These are phyloP conservation scores for Saxophila tyrrhenica DNA, from an alignment of 495 filamentous ascomycete genomes.

Conservation along the genomic window DNA sequence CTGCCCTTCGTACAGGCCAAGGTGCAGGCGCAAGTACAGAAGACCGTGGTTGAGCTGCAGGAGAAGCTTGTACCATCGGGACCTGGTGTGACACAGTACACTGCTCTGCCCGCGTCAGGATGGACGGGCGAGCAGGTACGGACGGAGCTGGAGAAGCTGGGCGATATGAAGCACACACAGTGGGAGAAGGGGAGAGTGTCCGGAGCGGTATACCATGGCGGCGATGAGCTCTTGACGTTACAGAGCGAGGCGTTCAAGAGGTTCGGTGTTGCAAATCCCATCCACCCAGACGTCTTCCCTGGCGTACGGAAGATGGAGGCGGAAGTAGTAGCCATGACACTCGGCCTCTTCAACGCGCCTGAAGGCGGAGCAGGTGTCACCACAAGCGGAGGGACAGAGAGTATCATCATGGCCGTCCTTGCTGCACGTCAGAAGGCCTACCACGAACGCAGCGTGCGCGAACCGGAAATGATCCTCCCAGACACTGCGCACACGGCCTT, in stretches of 20 bases:
- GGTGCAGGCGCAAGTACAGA: conserved; percentile 69
- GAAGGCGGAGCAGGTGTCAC: conserved; percentile 64
- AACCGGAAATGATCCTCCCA: conserved; percentile 96
- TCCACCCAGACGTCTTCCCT: conserved; percentile 97
- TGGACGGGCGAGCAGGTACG: conserved; percentile 69
- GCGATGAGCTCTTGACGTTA: conserved; percentile 66
- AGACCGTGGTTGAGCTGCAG: conserved; percentile 65
- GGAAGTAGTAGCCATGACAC: conserved; percentile 91
- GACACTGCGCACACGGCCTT: conserved; percentile 93
- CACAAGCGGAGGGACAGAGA: conserved; percentile 89
- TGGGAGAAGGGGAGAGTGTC: conserved; percentile 96
- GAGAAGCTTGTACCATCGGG: conserved; percentile 66
- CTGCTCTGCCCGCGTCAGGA: conserved; percentile 72
- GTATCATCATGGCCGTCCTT: conserved; percentile 88
- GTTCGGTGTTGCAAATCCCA: conserved; percentile 96
- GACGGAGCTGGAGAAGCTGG: conserved; percentile 67
- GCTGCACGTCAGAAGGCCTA: conserved; percentile 82
- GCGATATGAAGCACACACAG: conserved; percentile 78
- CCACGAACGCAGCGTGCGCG: conserved; percentile 69
- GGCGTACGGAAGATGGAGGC: conserved; percentile 99
- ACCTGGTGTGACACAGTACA: conserved; percentile 58
- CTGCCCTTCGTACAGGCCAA: conserved; percentile 71
- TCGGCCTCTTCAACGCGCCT: conserved; percentile 86
- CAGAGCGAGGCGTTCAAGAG: conserved; percentile 85
- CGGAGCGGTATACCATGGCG: conserved; percentile 94